phyloP scores from a whole-genome alignment of 2,329 filamentous ascomycete genomes.

The Metarhizium brunneum region DNA sequence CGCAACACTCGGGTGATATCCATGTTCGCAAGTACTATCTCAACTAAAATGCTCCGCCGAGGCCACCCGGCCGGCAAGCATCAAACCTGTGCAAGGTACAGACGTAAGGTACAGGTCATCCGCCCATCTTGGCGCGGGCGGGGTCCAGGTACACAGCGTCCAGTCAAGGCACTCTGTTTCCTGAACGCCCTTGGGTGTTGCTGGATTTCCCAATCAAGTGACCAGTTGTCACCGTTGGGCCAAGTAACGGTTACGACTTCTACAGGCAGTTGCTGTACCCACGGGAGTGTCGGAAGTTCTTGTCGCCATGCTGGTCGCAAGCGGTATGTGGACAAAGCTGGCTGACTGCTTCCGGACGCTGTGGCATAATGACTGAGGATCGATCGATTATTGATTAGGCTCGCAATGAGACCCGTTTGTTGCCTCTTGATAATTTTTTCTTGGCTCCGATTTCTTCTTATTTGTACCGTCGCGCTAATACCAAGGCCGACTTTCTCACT shows the following conservation, averaged over 20 bases:
- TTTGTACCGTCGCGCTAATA: background rate
- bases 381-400: no score
- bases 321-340: background rate
- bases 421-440: background rate
- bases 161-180: background rate
- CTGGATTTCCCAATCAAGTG: background rate
- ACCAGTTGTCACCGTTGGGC: background rate
- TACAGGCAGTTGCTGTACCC: background rate
- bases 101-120: constrained; percentile 29
- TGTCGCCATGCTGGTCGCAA: background rate
- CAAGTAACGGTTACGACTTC: background rate
- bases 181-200: background rate
- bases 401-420: no score
- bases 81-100: background rate
- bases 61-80: background rate
- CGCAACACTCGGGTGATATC: no score
- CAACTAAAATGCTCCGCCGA: no score
- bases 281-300: background rate
- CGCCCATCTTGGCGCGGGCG: constrained; percentile 22
- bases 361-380: background rate
- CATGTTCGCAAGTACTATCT: background rate
- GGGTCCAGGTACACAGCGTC: constrained; percentile 24
- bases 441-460: background rate
- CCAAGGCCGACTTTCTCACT: background rate
- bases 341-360: background rate